Evolutionary conservation across 352 stramenopile genomes (phyloP).

Genomic region (Phytophthora ramorum): DNA sequence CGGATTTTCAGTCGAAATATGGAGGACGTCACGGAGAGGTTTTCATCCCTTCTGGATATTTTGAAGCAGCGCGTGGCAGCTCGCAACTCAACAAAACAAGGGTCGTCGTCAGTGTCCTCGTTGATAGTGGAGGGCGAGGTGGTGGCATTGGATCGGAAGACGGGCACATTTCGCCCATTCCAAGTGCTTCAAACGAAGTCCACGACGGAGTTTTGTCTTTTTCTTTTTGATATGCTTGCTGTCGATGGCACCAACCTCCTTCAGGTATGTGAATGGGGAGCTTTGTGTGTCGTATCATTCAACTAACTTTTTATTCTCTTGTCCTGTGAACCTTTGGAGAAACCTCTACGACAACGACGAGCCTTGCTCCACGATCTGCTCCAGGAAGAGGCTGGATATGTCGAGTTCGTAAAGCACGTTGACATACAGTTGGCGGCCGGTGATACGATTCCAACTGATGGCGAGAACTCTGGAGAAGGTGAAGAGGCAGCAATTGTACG

Average conservation of each 20-base stretch:
- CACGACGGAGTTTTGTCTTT: slow-evolving; percentile 78
- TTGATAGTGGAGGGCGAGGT: slow-evolving; percentile 82
- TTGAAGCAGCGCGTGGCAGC: slow-evolving; percentile 38
- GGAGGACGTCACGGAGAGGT: slow-evolving; percentile 79
- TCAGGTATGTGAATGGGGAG: slow-evolving; percentile 30
- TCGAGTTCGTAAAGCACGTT: slow-evolving; percentile 72
- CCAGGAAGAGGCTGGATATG: slow-evolving; percentile 39
- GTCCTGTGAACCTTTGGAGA: slow-evolving; percentile 16
- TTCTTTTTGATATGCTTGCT: slow-evolving; percentile 78
- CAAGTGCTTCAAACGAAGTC: slow-evolving; percentile 82
- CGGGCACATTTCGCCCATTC: slow-evolving; percentile 65
- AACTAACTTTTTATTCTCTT: slow-evolving; percentile 11
- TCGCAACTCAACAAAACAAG: slow-evolving; percentile 7
- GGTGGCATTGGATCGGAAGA: slow-evolving; percentile 68
- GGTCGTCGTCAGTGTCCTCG: slow-evolving; percentile 28
- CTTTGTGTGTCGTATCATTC: neutral
- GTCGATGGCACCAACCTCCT: slow-evolving; percentile 58
- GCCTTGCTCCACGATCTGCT: slow-evolving; percentile 44
- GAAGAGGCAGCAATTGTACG: slow-evolving; percentile 29
- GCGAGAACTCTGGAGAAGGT: slow-evolving; percentile 1
- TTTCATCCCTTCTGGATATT: slow-evolving; percentile 60
- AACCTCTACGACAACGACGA: slow-evolving; percentile 56
- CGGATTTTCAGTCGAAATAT: slow-evolving; percentile 88
- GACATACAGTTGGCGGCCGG: slow-evolving; percentile 47
- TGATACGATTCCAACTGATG: neutral